Base-by-base conservation (phyloP, 805 yeast genomes). In the Zygoascus tannicola region DNA sequence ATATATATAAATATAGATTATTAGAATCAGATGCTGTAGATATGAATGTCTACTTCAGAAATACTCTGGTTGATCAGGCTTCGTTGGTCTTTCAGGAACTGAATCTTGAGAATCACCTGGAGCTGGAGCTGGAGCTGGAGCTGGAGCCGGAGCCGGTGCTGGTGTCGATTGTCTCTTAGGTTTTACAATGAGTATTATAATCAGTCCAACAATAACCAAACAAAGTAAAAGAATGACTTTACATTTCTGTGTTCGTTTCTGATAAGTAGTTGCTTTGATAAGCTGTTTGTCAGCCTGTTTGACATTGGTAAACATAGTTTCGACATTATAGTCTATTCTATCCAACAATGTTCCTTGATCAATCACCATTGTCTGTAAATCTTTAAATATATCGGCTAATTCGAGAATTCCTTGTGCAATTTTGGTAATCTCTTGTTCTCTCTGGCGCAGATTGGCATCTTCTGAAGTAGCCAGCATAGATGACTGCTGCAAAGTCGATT, bases 281-380 rank as follows among this genome's bases (percentile, higher is more conserved):
- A 92, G 67, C 63, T 92, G 92, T 48, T 76, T 75, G 48, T 84
- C 85, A 0, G 97, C 92, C 32, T 71, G 73, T 55, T 80, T 77
- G 47, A 90, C 74, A 51, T 86, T 82, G 30, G 76, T 76, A 2
- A 76, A 81, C n/a, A 95, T 81, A 47, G 78, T 79, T 48, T 81
- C 82, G 47, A 92, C 66, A 58, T 92, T 92, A 61, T 90, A 92
- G 63, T 90, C 98, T 45, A 92, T 90, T 52, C 97, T 69, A 63
- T 92, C 98, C 47, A 92, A 70, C 36, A 92, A 73, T 0, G 96
- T 85, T 1, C 98, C 98, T 64, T 92, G 98, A 56, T 92, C 97
- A 44, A 92, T 82, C 35, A 92, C 85, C 72, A 92, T 70, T 32
- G 79, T 76, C 56, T 94, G 97, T 75, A 92, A 75, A 57, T 92